A percentile compares a stretch with the other conserved stretches of the same genome.
Evolutionary conservation across 129 eudicot genomes (phyloP).

Genomic region (Tagetes erecta): DNA sequence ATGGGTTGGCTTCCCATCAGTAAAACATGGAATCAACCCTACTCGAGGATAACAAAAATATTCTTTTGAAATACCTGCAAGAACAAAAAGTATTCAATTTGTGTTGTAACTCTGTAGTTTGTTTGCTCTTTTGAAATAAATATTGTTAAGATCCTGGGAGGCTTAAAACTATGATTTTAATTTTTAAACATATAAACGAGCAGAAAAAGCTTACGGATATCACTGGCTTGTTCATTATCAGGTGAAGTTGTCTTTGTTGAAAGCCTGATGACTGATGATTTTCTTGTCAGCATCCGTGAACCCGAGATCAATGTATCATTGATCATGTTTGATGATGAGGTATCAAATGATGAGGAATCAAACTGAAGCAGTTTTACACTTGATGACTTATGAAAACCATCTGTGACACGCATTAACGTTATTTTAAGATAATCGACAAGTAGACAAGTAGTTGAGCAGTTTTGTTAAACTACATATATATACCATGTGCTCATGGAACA

Average conservation of each 20-base stretch:
- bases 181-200: background rate
- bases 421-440: background rate
- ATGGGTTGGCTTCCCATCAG: slow-evolving; percentile 50
- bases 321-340: slow-evolving; percentile 37
- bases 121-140: background rate
- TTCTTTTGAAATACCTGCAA: slow-evolving; percentile 53
- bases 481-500: background rate
- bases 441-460: background rate
- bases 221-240: slow-evolving; percentile 60
- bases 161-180: background rate
- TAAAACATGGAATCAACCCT: slow-evolving; percentile 59
- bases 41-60: slow-evolving; percentile 64
- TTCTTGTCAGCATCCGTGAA: slow-evolving; percentile 49
- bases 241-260: slow-evolving; percentile 62
- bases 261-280: slow-evolving; percentile 62
- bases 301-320: slow-evolving; percentile 10
- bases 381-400: slow-evolving; percentile 37
- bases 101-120: background rate
- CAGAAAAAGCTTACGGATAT: slow-evolving; percentile 33
- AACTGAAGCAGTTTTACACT: slow-evolving; percentile 57
- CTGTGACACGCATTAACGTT: background rate
- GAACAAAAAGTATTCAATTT: background rate
- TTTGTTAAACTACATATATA: background rate
- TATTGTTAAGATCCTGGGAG: background rate
- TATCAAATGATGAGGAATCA: slow-evolving; percentile 48